Evolutionary conservation across 352 stramenopile species (phyloP).

Genomic region (Phytophthora hybrid): DNA sequence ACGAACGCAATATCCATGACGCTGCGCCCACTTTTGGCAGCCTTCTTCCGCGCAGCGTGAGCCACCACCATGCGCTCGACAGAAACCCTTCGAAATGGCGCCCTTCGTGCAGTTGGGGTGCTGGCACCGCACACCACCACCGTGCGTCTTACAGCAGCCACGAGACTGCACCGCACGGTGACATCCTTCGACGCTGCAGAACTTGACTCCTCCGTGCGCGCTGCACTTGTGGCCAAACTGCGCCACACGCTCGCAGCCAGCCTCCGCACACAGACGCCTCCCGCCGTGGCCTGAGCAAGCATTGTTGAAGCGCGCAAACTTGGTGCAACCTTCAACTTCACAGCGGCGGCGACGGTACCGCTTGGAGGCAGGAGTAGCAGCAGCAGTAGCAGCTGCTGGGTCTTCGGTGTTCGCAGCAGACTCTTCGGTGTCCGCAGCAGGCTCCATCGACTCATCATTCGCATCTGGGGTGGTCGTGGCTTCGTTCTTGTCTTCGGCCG

Average conservation of each 20-base stretch:
- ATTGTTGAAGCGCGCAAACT: slow-evolving; percentile 87
- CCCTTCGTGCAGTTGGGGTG: slow-evolving; percentile 80
- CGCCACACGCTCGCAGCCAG: slow-evolving; percentile 72
- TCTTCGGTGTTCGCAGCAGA: slow-evolving; percentile 3
- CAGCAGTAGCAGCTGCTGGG: not conserved
- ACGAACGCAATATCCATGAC: slow-evolving; percentile 75
- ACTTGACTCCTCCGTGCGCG: slow-evolving; percentile 78
- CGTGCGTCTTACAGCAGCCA: slow-evolving; percentile 89
- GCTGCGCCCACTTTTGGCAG: slow-evolving; percentile 83
- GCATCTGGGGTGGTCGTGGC: not conserved
- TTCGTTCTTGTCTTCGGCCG: slow-evolving; percentile 6
- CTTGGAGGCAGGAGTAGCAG: slow-evolving; percentile 38
- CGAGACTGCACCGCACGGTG: slow-evolving; percentile 82
- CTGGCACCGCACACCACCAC: slow-evolving; percentile 86
- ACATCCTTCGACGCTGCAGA: slow-evolving; percentile 76
- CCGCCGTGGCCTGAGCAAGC: slow-evolving; percentile 77
- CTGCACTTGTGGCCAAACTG: slow-evolving; percentile 89
- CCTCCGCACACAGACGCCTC: slow-evolving; percentile 72
- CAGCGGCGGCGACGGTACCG: slow-evolving; percentile 73
- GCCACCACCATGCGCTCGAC: slow-evolving; percentile 83
- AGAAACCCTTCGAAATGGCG: slow-evolving; percentile 88
- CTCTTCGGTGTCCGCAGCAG: not conserved
- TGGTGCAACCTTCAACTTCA: slow-evolving; percentile 69
- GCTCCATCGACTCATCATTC: slow-evolving; percentile 9
- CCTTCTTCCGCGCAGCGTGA: slow-evolving; percentile 72